Conservation (phyloP, 1,139 yeast genomes). For the Pichia sp. region DNA sequence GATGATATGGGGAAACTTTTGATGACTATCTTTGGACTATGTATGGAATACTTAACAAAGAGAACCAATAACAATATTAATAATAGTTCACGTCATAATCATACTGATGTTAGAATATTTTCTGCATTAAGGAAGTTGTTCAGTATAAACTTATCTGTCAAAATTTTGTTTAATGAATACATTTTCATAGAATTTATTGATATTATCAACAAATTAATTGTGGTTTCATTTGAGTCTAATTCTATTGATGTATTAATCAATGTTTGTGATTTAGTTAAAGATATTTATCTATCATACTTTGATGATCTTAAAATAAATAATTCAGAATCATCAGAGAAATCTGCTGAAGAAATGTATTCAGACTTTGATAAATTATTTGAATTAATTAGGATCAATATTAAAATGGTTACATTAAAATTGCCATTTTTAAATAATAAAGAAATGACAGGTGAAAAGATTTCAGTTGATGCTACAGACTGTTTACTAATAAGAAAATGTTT, state of each 20-base stretch:
- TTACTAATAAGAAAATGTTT: constrained; percentile 46
- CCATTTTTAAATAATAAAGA: constrained; percentile 51
- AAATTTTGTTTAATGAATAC: constrained; percentile 55
- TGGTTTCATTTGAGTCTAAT: constrained; percentile 41
- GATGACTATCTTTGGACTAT: constrained; percentile 76
- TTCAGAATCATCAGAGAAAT: constrained; percentile 16
- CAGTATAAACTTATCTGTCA: constrained; percentile 50
- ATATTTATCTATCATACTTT: constrained; percentile 44
- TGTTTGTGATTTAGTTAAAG: constrained; percentile 39
- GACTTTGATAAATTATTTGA: constrained; percentile 79
- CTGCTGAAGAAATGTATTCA: constrained; percentile 35
- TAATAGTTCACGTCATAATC: constrained; percentile 5
- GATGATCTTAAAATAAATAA: constrained; percentile 9
- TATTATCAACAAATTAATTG: constrained; percentile 62
- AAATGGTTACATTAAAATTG: constrained; percentile 51
- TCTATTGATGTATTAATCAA: constrained; percentile 39
- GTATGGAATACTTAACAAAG: constrained; percentile 65
- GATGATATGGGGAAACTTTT: constrained; percentile 68
- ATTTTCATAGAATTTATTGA: constrained; percentile 73
- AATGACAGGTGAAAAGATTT: constrained; percentile 15
- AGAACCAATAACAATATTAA: constrained; percentile 24
- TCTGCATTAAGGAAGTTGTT: constrained; percentile 50
- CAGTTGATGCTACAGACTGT: constrained; percentile 29
- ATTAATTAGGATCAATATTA: constrained; percentile 62
- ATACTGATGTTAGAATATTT: constrained; percentile 26